These are phyloP conservation scores for Pseudoturritis turrita DNA, from an alignment of 345 rosid species.

Conservation along the genomic window DNA sequence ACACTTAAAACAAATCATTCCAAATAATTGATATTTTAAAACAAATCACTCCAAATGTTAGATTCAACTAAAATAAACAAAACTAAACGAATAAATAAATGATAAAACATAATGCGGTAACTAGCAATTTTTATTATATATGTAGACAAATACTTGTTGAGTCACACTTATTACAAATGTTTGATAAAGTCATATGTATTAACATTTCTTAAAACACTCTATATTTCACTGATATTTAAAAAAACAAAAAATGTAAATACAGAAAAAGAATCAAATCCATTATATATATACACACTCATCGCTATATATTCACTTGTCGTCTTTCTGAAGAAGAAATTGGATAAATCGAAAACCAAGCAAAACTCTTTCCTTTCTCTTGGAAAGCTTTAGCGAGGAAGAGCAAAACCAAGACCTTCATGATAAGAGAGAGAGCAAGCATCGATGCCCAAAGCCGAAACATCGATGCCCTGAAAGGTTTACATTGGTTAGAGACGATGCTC, in stretches of 20 bases:
- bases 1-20: no score
- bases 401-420: conserved; percentile 42
- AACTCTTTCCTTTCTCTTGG: conserved; percentile 42
- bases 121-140: no score
- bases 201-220: background rate
- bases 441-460: conserved; percentile 45
- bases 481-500: conserved; percentile 37
- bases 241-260: background rate
- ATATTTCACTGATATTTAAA: background rate
- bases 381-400: conserved; percentile 40
- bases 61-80: no score
- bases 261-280: background rate
- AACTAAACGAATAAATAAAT: no score
- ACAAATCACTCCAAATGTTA: no score
- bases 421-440: conserved; percentile 45
- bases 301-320: conserved; percentile 8
- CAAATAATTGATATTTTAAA: no score
- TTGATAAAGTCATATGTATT: conserved; percentile 21
- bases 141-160: background rate
- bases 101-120: no score
- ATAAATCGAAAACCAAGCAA: conserved; percentile 38
- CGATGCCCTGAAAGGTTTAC: conserved; percentile 42
- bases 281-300: background rate
- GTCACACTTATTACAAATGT: conserved; percentile 21
- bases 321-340: conserved; percentile 10